A percentile compares a stretch with the other conserved stretches of the same genome.
Evolutionary conservation across 164 flowering plant species (phyloP).

Genomic region (Magnolia officinalis): DNA sequence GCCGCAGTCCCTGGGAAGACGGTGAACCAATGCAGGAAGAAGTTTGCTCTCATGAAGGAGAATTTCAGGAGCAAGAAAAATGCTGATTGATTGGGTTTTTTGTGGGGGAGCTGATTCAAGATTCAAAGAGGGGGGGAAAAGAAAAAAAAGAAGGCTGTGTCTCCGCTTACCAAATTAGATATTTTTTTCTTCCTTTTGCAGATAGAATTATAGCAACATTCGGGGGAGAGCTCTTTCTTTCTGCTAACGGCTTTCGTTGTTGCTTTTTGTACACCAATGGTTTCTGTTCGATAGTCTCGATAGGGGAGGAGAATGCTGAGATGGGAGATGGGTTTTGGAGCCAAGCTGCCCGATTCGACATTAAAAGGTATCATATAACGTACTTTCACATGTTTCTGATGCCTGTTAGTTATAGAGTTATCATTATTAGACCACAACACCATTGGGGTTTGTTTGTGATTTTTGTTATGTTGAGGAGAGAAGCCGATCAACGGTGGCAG

Average conservation of each 20-base stretch:
- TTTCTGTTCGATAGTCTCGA: background rate
- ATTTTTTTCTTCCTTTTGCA: background rate
- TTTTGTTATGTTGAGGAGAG: too few species aligned
- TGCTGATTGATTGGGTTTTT: constrained; percentile 11
- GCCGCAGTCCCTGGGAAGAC: constrained; percentile 94
- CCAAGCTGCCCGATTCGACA: background rate
- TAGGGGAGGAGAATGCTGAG: background rate
- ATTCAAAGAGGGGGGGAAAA: background rate
- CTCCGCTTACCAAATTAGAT: background rate
- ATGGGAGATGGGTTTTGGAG: background rate
- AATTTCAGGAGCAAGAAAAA: constrained; percentile 76
- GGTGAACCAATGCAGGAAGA: constrained; percentile 62
- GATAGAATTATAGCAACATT: constrained; percentile 5
- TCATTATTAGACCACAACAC: too few species aligned
- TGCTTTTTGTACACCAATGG: background rate
- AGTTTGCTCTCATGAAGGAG: constrained; percentile 69
- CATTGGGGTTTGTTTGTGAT: too few species aligned
- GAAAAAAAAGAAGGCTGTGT: background rate
- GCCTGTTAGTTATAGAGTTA: too few species aligned
- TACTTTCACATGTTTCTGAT: too few species aligned
- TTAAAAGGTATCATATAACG: too few species aligned
- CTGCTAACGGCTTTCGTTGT: background rate
- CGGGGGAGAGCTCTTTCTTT: background rate
- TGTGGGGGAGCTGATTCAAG: background rate
- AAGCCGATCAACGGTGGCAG: too few species aligned